phyloP scores from a whole-genome alignment of 495 filamentous ascomycete genomes.

The Penicillium verhagenii region DNA sequence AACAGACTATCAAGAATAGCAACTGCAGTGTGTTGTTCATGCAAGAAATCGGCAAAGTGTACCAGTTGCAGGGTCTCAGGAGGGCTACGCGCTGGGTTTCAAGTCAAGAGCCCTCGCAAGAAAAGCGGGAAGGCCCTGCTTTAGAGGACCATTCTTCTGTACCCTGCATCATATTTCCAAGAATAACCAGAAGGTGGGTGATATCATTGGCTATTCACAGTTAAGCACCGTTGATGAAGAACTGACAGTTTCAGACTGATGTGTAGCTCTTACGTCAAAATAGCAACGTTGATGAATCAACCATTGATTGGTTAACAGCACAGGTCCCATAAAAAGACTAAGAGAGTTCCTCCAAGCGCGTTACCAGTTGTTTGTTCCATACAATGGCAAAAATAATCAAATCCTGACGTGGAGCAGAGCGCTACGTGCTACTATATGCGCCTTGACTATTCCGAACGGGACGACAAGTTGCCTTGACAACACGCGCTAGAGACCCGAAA shows the following conservation, averaged over 20 bases:
- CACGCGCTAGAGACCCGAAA: background rate
- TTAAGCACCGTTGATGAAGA: background rate
- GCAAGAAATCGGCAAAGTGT: no score
- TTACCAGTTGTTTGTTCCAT: background rate
- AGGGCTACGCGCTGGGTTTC: background rate
- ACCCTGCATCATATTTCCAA: background rate
- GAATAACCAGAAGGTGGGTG: background rate
- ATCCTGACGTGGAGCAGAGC: background rate
- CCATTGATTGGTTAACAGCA: background rate
- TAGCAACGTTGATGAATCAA: background rate
- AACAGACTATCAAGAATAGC: background rate
- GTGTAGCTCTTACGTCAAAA: no score
- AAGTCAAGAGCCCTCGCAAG: no score
- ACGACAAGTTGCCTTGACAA: background rate
- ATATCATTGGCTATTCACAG: background rate
- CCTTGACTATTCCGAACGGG: background rate
- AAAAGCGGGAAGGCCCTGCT: no score
- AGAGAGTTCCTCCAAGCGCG: background rate
- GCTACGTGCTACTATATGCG: background rate
- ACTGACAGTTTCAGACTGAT: no score
- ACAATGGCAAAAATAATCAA: background rate
- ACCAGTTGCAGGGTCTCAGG: background rate
- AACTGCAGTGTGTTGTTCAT: background rate
- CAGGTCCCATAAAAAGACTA: background rate
- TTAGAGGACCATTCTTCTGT: background rate